Evolutionary conservation across 352 stramenopile species (phyloP).

Genomic region (Thraustochytrium striatum): DNA sequence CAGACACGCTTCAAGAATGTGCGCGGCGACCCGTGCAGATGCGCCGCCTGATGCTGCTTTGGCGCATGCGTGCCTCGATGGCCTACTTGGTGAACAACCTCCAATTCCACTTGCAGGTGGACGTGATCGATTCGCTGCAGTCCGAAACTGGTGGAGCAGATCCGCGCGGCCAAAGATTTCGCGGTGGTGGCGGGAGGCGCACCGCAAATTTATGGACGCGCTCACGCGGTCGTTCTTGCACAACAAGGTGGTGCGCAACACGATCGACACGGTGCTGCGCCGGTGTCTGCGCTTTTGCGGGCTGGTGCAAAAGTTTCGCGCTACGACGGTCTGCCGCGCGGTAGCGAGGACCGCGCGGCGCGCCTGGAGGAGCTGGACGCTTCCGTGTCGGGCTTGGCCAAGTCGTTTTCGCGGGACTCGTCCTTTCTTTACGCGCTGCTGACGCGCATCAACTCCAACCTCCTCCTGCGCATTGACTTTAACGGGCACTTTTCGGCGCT

Average conservation of each 20-base stretch:
- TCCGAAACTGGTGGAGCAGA: constrained; percentile 3
- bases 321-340: neutral
- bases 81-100: constrained; percentile 41
- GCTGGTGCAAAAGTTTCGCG: constrained; percentile 16
- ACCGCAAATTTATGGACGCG: constrained; percentile 4
- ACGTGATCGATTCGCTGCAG: constrained; percentile 23
- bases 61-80: constrained; percentile 34
- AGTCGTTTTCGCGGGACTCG: constrained; percentile 6
- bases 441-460: constrained; percentile 27
- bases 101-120: constrained; percentile 34
- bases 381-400: constrained; percentile 19
- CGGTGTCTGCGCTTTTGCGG: constrained; percentile 39
- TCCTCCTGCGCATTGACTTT: constrained; percentile 40
- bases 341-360: neutral
- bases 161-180: constrained; percentile 10
- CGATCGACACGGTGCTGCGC: constrained; percentile 34
- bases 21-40: neutral
- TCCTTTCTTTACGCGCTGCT: constrained; percentile 28
- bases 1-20: constrained; percentile 39
- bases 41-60: constrained; percentile 35
- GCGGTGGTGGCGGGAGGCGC: constrained; percentile 8
- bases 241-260: constrained; percentile 35
- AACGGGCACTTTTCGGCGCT: constrained; percentile 30
- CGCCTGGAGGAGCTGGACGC: constrained; percentile 25
- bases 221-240: constrained; percentile 33